These are phyloP conservation scores for Tylopilus felleus DNA, from an alignment of 768 basidiomycete species.

Conservation along the genomic window DNA sequence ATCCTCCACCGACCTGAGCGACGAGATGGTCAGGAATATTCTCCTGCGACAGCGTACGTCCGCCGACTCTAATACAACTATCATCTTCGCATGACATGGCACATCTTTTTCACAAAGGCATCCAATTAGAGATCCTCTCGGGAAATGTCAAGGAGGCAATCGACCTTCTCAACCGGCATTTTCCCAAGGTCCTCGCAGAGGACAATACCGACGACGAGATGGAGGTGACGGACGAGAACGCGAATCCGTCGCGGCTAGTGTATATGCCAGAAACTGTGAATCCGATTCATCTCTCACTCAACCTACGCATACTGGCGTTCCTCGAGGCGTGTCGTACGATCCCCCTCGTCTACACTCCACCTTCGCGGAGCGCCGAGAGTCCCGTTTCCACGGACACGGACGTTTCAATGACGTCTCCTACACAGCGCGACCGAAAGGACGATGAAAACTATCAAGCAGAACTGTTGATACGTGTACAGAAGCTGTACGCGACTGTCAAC, in stretches of 20 bases:
- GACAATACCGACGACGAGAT: slow-evolving; percentile 13
- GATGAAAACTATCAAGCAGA: slow-evolving; percentile 42
- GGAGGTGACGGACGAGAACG: slow-evolving; percentile 21
- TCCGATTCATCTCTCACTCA: slow-evolving; percentile 74
- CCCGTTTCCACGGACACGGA: slow-evolving; percentile 9
- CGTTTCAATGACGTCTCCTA: slow-evolving; percentile 6
- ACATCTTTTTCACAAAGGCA: slow-evolving; percentile 44
- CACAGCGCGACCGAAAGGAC: slow-evolving; percentile 24
- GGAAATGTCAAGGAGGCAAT: slow-evolving; percentile 76
- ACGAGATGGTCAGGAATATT: slow-evolving; percentile 43
- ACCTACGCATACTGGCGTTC: slow-evolving; percentile 85
- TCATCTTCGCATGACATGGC: background rate
- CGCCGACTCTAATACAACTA: background rate
- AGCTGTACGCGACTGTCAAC: slow-evolving; percentile 61
- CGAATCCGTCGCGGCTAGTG: slow-evolving; percentile 36
- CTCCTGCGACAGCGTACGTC: slow-evolving; percentile 53
- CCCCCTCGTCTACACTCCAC: slow-evolving; percentile 49
- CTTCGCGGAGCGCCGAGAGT: slow-evolving; percentile 5
- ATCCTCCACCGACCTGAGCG: slow-evolving; percentile 29
- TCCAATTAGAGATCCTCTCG: slow-evolving; percentile 63
- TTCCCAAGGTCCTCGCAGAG: slow-evolving; percentile 62
- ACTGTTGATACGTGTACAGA: slow-evolving; percentile 58
- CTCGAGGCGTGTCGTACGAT: slow-evolving; percentile 79
- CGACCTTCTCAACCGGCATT: slow-evolving; percentile 62
- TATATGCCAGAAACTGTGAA: slow-evolving; percentile 62